These are phyloP conservation scores for Talaromyces sp. DNA, from an alignment of 2,329 filamentous ascomycete genomes.

Conservation along the genomic window DNA sequence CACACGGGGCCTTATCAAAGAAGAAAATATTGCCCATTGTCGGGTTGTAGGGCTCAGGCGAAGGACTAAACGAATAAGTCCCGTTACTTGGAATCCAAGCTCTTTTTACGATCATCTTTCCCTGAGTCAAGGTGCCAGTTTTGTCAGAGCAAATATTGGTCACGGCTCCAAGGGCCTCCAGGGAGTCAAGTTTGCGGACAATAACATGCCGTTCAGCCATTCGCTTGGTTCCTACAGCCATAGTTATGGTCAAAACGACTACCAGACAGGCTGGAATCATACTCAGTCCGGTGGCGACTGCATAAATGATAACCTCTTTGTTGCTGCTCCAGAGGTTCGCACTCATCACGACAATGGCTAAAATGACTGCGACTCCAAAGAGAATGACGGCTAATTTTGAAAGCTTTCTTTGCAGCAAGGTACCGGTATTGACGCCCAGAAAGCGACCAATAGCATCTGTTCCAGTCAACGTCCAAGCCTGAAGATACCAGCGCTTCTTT, in stretches of 20 bases:
- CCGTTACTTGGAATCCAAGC: constrained; percentile 58
- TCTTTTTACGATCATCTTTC: constrained; percentile 53
- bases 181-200: constrained; percentile 54
- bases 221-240: constrained; percentile 58
- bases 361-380: constrained; percentile 65
- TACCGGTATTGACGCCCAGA: constrained; percentile 57
- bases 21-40: constrained; percentile 49
- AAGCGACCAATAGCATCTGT: constrained; percentile 60
- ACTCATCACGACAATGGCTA: constrained; percentile 60
- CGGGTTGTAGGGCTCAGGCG: constrained; percentile 56
- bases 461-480: constrained; percentile 51
- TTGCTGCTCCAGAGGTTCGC: constrained; percentile 55
- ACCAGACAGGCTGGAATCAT: constrained; percentile 63
- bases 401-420: constrained; percentile 77
- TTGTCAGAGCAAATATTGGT: constrained; percentile 58
- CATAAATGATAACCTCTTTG: constrained; percentile 59
- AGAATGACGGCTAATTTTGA: constrained; percentile 79
- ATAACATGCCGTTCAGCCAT: constrained; percentile 58
- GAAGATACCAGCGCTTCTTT: constrained; percentile 52
- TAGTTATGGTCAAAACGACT: constrained; percentile 64
- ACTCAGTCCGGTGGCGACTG: constrained; percentile 54
- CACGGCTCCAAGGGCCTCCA: constrained; percentile 61
- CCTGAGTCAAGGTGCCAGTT: constrained; percentile 60
- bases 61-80: constrained; percentile 55
- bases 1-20: constrained; percentile 30